Base-by-base conservation (phyloP, 176 grass and related monocot species). In the Chrysopogon serrulatus region DNA sequence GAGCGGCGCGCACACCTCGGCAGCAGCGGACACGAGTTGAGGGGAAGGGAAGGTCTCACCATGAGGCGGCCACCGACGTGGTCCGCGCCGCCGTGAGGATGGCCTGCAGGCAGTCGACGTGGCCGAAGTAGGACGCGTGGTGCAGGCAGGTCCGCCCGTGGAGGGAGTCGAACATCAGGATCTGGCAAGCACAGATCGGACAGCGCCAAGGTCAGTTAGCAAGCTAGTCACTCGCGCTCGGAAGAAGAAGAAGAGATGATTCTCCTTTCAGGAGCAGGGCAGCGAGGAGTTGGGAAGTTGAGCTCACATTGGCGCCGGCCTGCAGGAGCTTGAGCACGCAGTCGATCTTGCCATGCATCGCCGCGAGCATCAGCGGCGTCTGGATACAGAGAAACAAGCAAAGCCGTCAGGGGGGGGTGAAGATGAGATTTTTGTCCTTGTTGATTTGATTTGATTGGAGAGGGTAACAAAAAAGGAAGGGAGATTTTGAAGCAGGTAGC, bases 111-210 rank as follows among this genome's bases (percentile, higher is more conserved):
- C 91, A 95, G 65, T 94, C 85, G 5, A 79, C 57, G 53, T 96
- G 89, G 77, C 96, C 93, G 85, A 96, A 96, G 86, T 99, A 96
- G 11, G 91, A 86, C 48, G 96, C 91, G 53, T 92, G 87, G 89
- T 99, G 96, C 57, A 99, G 85, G 84, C 93, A 99, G 49, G 83
- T 92, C 83, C 96, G 86, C 60, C 80, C 91, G 76, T 99, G 79
- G 57, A 88, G 85, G 16, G 89, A 99, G 76, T 99, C 93, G 51
- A 96, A 99, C 89, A 92, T 96, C 80, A 99, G 87, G 89, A 96
- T 96, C 96, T 99, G 85, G 6, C 65, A 66, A 0, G 5, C 65
- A 19, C 5, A 75, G 45, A 57, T 36, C 49, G 19, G 47, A 36
- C 79, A 54, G 16, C 60, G 24, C 13, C 43, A 41, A 26, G 30